Evolutionary conservation across 768 basidiomycete species (phyloP).

Genomic region (Mycena vulgaris): DNA sequence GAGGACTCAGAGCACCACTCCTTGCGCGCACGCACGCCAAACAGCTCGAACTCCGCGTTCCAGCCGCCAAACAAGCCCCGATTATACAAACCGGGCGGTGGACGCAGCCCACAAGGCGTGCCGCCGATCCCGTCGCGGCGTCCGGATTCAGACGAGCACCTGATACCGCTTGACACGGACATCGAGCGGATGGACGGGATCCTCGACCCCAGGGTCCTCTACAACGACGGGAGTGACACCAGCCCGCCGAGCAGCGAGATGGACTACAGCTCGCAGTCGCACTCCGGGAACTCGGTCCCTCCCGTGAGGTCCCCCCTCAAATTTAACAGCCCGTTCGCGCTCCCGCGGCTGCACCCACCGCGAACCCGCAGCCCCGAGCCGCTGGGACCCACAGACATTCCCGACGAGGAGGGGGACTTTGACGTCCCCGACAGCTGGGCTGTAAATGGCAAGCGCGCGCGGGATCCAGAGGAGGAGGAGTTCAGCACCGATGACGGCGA

Average conservation of each 20-base stretch:
- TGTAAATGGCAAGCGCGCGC: no score
- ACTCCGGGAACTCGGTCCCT: slow-evolving; percentile 47
- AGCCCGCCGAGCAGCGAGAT: slow-evolving; percentile 62
- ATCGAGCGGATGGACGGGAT: slow-evolving; percentile 88
- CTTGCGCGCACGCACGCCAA: slow-evolving; percentile 50
- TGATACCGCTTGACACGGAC: slow-evolving; percentile 76
- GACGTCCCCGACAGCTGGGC: no score
- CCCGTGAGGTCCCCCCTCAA: slow-evolving; percentile 49
- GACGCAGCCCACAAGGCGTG: no score
- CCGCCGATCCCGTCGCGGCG: slow-evolving; percentile 49
- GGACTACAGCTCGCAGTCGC: slow-evolving; percentile 53
- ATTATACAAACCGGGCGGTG: no score
- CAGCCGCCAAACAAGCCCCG: no score
- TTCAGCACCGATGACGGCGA: no score
- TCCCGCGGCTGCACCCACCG: no score
- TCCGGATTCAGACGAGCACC: slow-evolving; percentile 52
- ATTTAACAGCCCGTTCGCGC: slow-evolving; percentile 62
- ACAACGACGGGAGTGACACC: slow-evolving; percentile 46
- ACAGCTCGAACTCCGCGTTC: slow-evolving; percentile 45
- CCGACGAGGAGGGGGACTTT: slow-evolving; percentile 72
- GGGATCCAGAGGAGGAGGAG: slow-evolving; percentile 43
- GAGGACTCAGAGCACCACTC: slow-evolving; percentile 56
- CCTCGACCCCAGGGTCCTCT: slow-evolving; percentile 63
- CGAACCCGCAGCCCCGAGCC: no score
- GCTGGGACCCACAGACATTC: no score